phyloP scores from a whole-genome alignment of 768 basidiomycete species.

The Lactifluus rugatus region DNA sequence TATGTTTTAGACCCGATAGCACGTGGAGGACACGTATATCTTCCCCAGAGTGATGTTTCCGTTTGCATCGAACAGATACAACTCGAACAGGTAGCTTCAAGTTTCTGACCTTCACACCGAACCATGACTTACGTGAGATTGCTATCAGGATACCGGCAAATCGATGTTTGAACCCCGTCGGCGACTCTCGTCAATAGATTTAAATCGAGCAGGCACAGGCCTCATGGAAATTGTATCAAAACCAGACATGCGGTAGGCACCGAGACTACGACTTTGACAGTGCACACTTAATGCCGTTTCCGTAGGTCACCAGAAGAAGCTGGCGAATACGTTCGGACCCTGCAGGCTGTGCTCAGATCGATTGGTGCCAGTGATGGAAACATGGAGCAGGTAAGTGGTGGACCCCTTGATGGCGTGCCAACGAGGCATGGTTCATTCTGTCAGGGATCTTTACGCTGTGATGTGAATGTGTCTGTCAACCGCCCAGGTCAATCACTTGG shows the following conservation, averaged over 20 bases:
- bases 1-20: slow-evolving; percentile 68
- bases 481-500: slow-evolving; percentile 50
- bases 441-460: slow-evolving; percentile 89
- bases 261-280: neutral
- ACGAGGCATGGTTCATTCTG: slow-evolving; percentile 4
- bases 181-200: slow-evolving; percentile 57
- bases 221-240: slow-evolving; percentile 95
- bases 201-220: slow-evolving; percentile 83
- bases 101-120: neutral
- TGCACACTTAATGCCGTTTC: neutral
- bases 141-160: slow-evolving; percentile 81
- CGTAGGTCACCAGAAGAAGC: slow-evolving; percentile 78
- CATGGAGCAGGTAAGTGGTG: slow-evolving; percentile 82
- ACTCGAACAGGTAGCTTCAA: slow-evolving; percentile 65
- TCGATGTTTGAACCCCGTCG: slow-evolving; percentile 51
- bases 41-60: slow-evolving; percentile 31
- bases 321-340: slow-evolving; percentile 69
- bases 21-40: slow-evolving; percentile 45
- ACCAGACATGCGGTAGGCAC: slow-evolving; percentile 63
- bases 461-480: slow-evolving; percentile 91
- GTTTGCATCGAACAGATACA: slow-evolving; percentile 94
- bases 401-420: neutral
- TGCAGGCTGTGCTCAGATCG: slow-evolving; percentile 74
- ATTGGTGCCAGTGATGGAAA: slow-evolving; percentile 89
- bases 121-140: slow-evolving; percentile 1